A percentile compares a stretch with the other conserved stretches of the same genome.
These are phyloP conservation scores for Termitomyces heimii DNA, from an alignment of 768 basidiomycete genomes.

Conservation along the genomic window DNA sequence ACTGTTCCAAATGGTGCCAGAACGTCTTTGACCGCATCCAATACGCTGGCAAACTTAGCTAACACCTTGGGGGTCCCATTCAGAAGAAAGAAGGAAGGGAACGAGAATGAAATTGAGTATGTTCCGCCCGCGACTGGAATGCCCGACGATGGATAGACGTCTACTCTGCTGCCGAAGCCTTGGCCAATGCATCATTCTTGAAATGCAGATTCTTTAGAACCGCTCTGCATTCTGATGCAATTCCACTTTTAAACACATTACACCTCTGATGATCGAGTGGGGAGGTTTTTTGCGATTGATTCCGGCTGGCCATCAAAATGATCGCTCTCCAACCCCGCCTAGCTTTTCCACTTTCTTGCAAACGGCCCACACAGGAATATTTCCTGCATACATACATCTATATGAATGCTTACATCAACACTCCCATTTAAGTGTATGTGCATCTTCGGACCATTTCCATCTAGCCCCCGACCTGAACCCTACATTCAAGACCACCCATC, in stretches of 20 bases:
- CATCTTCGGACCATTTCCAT: not conserved
- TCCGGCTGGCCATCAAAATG: not conserved
- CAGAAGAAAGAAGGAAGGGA: constrained; percentile 38
- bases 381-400: too few species aligned
- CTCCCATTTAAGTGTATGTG: not conserved
- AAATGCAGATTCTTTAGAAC: constrained; percentile 8
- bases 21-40: constrained; percentile 36
- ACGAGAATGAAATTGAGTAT: constrained; percentile 4
- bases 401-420: not conserved
- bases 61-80: constrained; percentile 61
- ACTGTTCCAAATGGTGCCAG: constrained; percentile 22
- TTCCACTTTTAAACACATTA: not conserved
- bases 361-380: not conserved
- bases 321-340: not conserved
- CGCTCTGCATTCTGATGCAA: not conserved
- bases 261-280: not conserved
- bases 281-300: not conserved
- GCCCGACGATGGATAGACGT: constrained; percentile 2
- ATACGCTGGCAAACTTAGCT: constrained; percentile 51
- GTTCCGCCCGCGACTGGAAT: not conserved
- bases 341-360: not conserved
- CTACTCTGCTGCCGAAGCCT: constrained; percentile 5
- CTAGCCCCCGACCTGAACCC: too few species aligned
- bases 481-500: too few species aligned
- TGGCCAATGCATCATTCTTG: constrained; percentile 8